A percentile compares a stretch with the other conserved stretches of the same genome.
Conservation (phyloP, 2,329 filamentous ascomycete species). For the Talaromyces sp. region DNA sequence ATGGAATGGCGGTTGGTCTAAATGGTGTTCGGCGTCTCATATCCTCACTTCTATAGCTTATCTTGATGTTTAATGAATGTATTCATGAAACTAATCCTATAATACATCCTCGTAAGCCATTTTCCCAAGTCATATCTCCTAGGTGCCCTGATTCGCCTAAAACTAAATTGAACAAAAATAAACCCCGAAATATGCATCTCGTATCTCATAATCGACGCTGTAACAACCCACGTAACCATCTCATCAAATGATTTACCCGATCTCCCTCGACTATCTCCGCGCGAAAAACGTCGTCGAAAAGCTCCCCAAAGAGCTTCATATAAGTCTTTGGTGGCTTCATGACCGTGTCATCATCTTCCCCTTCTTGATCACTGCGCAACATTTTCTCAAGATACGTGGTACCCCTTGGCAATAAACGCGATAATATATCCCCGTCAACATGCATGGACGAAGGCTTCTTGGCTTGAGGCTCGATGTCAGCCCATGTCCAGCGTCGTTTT, state of each 20-base stretch:
- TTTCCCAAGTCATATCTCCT: background rate
- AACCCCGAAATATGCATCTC: background rate
- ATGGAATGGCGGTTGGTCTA: background rate
- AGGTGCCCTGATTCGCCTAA: background rate
- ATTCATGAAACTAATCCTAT: background rate
- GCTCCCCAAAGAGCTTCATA: conserved; percentile 45
- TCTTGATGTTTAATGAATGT: background rate
- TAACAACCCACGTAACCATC: conserved; percentile 35
- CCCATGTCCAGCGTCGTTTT: conserved; percentile 26
- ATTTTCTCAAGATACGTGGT: conserved; percentile 30
- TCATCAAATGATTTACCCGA: conserved; percentile 29
- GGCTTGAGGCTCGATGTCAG: conserved; percentile 39
- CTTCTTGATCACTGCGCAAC: conserved; percentile 25
- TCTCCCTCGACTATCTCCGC: conserved; percentile 22
- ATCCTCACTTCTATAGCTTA: background rate
- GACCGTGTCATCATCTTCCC: background rate
- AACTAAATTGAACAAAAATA: background rate
- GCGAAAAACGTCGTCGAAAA: conserved; percentile 24
- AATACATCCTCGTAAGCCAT: background rate
- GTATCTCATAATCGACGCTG: conserved; percentile 22
- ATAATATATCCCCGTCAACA: conserved; percentile 64
- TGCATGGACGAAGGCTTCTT: conserved; percentile 55
- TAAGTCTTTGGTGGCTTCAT: conserved; percentile 24
- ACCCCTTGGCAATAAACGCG: conserved; percentile 50
- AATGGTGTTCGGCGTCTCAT: conserved; percentile 15